Conservation (phyloP, 2,329 filamentous ascomycete species). For the Penicillium capsulatum region DNA sequence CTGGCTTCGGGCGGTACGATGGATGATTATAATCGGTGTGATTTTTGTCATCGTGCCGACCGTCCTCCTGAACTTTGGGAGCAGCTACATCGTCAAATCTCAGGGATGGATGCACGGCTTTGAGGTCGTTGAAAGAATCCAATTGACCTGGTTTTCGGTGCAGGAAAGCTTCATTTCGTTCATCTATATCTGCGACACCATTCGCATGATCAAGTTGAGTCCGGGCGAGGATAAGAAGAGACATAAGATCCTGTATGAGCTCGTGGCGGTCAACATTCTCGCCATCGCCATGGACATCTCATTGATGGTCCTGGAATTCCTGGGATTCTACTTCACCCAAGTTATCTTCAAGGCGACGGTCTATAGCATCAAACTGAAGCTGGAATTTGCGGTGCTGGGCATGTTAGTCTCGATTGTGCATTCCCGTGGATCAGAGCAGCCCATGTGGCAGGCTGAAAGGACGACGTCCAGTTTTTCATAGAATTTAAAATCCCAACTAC, state of each 20-base stretch:
- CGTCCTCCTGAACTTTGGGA: neutral
- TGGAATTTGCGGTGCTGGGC: slow-evolving; percentile 47
- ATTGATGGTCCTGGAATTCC: too few relatives aligned
- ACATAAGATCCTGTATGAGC: slow-evolving; percentile 1
- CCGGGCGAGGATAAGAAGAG: neutral
- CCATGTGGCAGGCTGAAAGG: too few relatives aligned
- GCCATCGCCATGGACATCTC: slow-evolving; percentile 2
- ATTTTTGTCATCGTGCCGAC: neutral
- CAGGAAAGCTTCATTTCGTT: slow-evolving; percentile 1
- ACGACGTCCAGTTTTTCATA: too few relatives aligned
- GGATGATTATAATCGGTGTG: neutral
- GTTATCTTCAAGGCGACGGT: slow-evolving; percentile 44
- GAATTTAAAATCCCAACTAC: too few relatives aligned
- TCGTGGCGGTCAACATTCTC: slow-evolving; percentile 1
- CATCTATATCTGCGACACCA: slow-evolving; percentile 2
- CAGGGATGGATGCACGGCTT: neutral
- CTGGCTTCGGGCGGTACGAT: neutral
- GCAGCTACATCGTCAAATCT: neutral
- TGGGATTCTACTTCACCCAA: slow-evolving; percentile 3
- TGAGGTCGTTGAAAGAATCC: neutral
- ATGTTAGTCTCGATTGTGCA: slow-evolving; percentile 42
- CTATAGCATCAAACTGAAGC: slow-evolving; percentile 49
- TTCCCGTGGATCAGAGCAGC: too few relatives aligned
- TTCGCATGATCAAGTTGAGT: neutral
- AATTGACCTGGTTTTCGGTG: slow-evolving; percentile 1